Conservation (phyloP, 371 early-diverging fungal genomes). For the Actinomortierella ambigua region DNA sequence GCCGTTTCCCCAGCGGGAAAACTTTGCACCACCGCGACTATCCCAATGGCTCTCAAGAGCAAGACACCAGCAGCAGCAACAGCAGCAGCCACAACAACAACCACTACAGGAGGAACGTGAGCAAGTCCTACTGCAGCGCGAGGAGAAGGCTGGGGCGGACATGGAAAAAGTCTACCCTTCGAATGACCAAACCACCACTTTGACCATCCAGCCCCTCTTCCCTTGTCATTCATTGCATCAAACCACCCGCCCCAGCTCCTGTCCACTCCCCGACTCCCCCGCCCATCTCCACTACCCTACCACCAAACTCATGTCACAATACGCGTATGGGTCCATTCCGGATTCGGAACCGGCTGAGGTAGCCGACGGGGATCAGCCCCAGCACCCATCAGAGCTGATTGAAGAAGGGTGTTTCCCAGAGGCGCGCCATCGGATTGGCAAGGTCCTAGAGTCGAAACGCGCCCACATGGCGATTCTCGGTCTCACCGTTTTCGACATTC, state of each 20-base stretch:
- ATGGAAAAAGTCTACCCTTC: too few relatives aligned
- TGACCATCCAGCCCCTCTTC: too few relatives aligned
- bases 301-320: slow-evolving; percentile 14
- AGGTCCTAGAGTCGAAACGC: slow-evolving; percentile 33
- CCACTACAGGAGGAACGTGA: background rate
- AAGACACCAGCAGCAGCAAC: too few relatives aligned
- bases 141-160: too few relatives aligned
- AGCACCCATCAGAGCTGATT: too few relatives aligned
- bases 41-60: too few relatives aligned
- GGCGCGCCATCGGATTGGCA: slow-evolving; percentile 24
- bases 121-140: too few relatives aligned
- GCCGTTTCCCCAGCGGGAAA: too few relatives aligned
- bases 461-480: slow-evolving; percentile 32
- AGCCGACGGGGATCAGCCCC: background rate
- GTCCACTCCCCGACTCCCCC: slow-evolving; percentile 5
- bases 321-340: slow-evolving; percentile 36
- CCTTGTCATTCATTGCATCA: too few relatives aligned
- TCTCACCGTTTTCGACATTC: slow-evolving; percentile 31
- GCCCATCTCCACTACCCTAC: background rate
- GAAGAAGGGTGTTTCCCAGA: background rate
- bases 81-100: too few relatives aligned
- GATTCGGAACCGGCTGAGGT: slow-evolving; percentile 13
- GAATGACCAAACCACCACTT: too few relatives aligned
- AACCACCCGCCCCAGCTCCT: slow-evolving; percentile 9
- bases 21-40: too few relatives aligned